A percentile compares a stretch with the other conserved stretches of the same genome.
These are phyloP conservation scores for Chlamydomonas asymmetrica DNA, from an alignment of 139 green algal species.

Conservation along the genomic window DNA sequence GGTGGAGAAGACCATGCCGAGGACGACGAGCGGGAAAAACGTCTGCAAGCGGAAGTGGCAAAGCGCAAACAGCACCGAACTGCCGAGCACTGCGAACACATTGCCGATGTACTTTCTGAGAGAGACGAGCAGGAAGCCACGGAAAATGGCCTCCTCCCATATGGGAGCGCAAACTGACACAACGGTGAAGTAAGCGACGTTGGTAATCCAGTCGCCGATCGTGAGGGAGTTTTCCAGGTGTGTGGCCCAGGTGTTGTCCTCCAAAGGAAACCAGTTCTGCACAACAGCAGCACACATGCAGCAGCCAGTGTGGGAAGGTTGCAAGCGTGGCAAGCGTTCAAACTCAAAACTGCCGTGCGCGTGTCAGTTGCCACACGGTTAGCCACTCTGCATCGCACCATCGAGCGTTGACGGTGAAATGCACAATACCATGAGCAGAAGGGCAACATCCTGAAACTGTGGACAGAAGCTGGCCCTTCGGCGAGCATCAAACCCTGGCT, in stretches of 20 bases:
- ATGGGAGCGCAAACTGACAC: constrained; percentile 82
- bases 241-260: constrained; percentile 38
- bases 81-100: constrained; percentile 47
- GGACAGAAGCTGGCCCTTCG: no score
- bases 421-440: no score
- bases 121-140: constrained; percentile 90
- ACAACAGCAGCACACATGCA: constrained; percentile 21
- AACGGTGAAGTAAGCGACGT: constrained; percentile 74
- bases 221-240: constrained; percentile 38
- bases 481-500: no score
- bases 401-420: no score
- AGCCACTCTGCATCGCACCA: no score
- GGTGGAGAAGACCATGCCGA: constrained; percentile 83
- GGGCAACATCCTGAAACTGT: no score
- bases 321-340: no score
- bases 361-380: no score
- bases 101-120: constrained; percentile 74
- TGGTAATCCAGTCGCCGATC: constrained; percentile 61
- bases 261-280: constrained; percentile 42
- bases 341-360: no score
- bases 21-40: constrained; percentile 83
- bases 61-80: constrained; percentile 76
- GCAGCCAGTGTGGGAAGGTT: no score
- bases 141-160: constrained; percentile 95
- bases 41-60: constrained; percentile 86